Base-by-base conservation (phyloP, 495 filamentous ascomycete species). In the Glarea lozoyensis region DNA sequence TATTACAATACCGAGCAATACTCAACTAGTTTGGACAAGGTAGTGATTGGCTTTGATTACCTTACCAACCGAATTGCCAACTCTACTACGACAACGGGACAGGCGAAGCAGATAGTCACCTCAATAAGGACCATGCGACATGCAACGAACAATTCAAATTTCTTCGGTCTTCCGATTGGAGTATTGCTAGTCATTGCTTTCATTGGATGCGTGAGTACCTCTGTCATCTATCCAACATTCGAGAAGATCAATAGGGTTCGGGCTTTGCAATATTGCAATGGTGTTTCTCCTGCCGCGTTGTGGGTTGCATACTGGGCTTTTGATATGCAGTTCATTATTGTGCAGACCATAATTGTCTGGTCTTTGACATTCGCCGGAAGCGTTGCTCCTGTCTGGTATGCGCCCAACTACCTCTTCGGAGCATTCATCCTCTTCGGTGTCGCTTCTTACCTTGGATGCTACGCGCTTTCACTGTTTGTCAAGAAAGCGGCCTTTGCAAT, bases 401-500 rank as follows among this genome's bases (percentile, higher is more conserved):
- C 20, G 16, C 18, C 43, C 1, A 42, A 11, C 20, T 47, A 54
- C 23, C 6, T 54, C 19, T 13, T 54, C 10, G 44, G 43, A 2
- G 36, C 29, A 4, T 48, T 54, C 31, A 50, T 50, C 34, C 23
- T 54, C 1, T 54, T 54, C 20, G 52, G 52, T 20, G 48, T 54
- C 18, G 52, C 52, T 1, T 47, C 52, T 2, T 50, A 50, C 19
- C 52, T 54, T 12, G 52, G 46, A 6, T 42, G 35, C 0, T 54
- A 54, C 24, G 11, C 50, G 3, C 27, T 54, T 2, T 54, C 51
- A 2, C 46, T 54, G 4, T 54, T 39, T 20, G 17, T 43, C n/a
- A 47, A 39, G 24, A 54, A 54, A 21, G 52, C 52, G 15, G 46
- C 47, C 1, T 54, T 50, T 21, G 52, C 52, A 3, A 48, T 54